Base-by-base conservation (phyloP, 176 grass and related monocot species). In the Zea luxurians region DNA sequence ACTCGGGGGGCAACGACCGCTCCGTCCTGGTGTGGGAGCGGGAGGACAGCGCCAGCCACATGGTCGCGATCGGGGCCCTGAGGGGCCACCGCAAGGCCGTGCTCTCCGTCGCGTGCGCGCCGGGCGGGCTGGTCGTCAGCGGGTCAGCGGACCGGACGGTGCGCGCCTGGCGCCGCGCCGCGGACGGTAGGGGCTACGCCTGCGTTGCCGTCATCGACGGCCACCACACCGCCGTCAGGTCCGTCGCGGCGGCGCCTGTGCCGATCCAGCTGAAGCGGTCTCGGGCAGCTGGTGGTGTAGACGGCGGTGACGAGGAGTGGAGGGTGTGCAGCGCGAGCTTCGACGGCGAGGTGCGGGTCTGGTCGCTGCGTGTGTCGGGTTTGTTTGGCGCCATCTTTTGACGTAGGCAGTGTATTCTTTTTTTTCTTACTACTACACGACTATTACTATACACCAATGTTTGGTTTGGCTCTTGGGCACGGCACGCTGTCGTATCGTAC, bases 21-120 rank as follows among this genome's bases (percentile, higher is more conserved):
- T 87, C 73, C 64, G 74, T 97, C 9, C 15, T 97, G 38, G 95
- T 94, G 60, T 97, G 95, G 95, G 95, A 97, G 87, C 81, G 89
- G 54, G 95, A 97, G 84, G 95, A 90, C 52, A 92, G 84, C 80
- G 91, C 89, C 3, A 78, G 75, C 41, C 89, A 94, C 76, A 82
- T 94, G 87, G 48, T 59, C n/a, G 84, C 82, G 5, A 47, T 91
- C 59, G 94, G 91, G 1, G 87, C 94, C 5, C 73, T 97, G 21
- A 34, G 89, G 36, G 94, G 91, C 0, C 94, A 97, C 83, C 17
- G 65, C 8, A 88, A 68, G 91, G 94, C 94, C 1, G 84, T 97
- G 42, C 89, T 97, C 11, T 86, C 91, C 75, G 17, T 97, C 54
- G 86, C 91, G 27, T 92, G 87, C 66, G 70, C 80, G 1, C 87